These are phyloP conservation scores for Amauroascus niger DNA, from an alignment of 2,329 filamentous ascomycete species.

Conservation along the genomic window DNA sequence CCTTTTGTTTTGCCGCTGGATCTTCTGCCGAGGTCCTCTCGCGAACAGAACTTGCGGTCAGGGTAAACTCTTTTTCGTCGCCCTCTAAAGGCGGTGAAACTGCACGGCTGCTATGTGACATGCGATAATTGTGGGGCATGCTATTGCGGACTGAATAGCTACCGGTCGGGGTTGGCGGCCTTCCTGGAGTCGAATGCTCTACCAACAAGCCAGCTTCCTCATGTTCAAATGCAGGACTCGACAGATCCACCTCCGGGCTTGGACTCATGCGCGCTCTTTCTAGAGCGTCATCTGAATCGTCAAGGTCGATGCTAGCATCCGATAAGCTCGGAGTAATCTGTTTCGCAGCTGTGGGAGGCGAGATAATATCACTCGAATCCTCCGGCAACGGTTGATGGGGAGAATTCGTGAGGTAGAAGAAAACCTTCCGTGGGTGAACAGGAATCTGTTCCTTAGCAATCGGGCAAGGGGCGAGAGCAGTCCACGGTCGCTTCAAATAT, in stretches of 20 bases:
- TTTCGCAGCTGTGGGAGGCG: constrained; percentile 43
- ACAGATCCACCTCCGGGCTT: constrained; percentile 87
- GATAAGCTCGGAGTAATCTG: constrained; percentile 81
- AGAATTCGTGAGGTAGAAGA: constrained; percentile 89
- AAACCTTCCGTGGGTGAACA: constrained; percentile 86
- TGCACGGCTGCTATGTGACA: constrained; percentile 50
- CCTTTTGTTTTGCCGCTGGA: constrained; percentile 1
- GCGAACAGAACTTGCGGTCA: constrained; percentile 78
- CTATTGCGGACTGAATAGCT: constrained; percentile 10
- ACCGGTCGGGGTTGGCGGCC: constrained; percentile 7
- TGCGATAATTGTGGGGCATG: constrained; percentile 46
- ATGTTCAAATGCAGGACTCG: constrained; percentile 74
- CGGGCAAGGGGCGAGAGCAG: constrained; percentile 67
- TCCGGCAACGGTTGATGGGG: constrained; percentile 73
- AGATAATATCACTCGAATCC: constrained; percentile 44
- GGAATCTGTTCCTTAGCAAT: constrained; percentile 87
- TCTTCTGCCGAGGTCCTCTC: constrained; percentile 40
- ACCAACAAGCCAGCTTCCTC: constrained; percentile 37
- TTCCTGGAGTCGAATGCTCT: constrained; percentile 16
- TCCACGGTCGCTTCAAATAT: constrained; percentile 84
- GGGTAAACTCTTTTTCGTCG: constrained; percentile 63
- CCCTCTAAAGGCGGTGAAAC: constrained; percentile 19
- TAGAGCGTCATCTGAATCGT: constrained; percentile 50
- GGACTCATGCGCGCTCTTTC: constrained; percentile 63
- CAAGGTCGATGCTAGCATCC: constrained; percentile 44